These are phyloP conservation scores for Clonostachys rosea DNA, from an alignment of 2,329 filamentous ascomycete species.

Conservation along the genomic window DNA sequence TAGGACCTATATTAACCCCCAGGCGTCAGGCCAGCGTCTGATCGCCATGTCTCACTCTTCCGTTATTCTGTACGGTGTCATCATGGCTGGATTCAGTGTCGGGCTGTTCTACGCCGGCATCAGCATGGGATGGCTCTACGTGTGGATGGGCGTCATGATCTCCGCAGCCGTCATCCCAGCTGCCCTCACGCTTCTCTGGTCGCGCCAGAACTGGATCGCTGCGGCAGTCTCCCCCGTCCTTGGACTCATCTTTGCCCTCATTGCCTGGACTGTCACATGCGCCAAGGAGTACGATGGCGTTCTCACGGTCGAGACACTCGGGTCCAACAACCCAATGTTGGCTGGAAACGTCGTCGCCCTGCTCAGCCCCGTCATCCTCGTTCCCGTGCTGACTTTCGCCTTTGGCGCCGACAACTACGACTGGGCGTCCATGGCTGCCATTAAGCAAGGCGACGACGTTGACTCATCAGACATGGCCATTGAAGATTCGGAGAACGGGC, in stretches of 20 bases:
- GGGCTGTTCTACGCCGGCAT: conserved; percentile 67
- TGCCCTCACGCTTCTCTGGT: conserved; percentile 72
- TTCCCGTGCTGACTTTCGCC: conserved; percentile 69
- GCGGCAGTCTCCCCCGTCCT: conserved; percentile 61
- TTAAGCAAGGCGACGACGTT: conserved; percentile 74
- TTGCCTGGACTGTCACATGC: conserved; percentile 68
- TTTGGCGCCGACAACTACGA: conserved; percentile 67
- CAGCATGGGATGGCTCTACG: conserved; percentile 77
- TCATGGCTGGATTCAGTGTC: conserved; percentile 72
- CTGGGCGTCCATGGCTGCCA: conserved; percentile 77
- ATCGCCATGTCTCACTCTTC: conserved; percentile 77
- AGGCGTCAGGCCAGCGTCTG: conserved; percentile 69
- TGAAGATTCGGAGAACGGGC: conserved; percentile 11
- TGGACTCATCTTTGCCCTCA: conserved; percentile 59
- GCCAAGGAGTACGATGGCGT: conserved; percentile 58
- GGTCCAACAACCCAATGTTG: conserved; percentile 80
- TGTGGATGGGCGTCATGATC: conserved; percentile 84
- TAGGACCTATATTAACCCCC: conserved; percentile 77
- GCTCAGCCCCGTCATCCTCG: conserved; percentile 69
- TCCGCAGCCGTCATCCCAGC: conserved; percentile 75
- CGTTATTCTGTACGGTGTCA: conserved; percentile 76
- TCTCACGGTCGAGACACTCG: conserved; percentile 69
- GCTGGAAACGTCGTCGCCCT: conserved; percentile 82
- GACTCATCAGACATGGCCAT: conserved; percentile 56
- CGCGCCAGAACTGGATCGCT: conserved; percentile 65